phyloP scores from a whole-genome alignment of 805 yeast genomes.

The Yamadazyma sp. region DNA sequence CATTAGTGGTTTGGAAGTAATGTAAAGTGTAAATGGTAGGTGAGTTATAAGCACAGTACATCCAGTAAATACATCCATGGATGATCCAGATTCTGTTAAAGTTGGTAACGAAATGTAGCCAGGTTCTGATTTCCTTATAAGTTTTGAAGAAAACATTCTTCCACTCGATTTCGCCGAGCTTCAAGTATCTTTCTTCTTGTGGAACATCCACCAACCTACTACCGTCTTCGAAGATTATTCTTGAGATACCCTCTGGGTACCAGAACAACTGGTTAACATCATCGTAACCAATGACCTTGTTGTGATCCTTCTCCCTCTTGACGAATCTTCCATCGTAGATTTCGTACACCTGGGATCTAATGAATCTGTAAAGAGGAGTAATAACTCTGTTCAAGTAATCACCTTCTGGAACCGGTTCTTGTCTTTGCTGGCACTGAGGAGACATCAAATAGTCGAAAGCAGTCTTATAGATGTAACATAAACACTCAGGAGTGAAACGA shows the following conservation, averaged over 20 bases:
- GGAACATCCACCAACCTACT: constrained; percentile 89
- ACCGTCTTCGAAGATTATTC: constrained; percentile 89
- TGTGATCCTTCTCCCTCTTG: constrained; percentile 84
- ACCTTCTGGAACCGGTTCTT: constrained; percentile 82
- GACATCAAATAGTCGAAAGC: constrained; percentile 87
- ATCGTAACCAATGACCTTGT: constrained; percentile 85
- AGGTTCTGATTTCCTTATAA: constrained; percentile 91
- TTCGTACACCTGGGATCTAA: constrained; percentile 81
- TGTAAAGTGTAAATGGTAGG: constrained; percentile 87
- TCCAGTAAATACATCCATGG: constrained; percentile 89
- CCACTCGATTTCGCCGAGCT: constrained; percentile 94
- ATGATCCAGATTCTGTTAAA: constrained; percentile 98
- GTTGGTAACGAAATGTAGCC: constrained; percentile 94
- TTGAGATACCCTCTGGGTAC: constrained; percentile 98
- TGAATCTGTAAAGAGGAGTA: constrained; percentile 82
- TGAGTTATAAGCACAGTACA: constrained; percentile 90
- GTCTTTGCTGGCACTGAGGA: constrained; percentile 87
- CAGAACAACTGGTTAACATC: constrained; percentile 98
- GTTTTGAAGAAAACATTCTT: constrained; percentile 90
- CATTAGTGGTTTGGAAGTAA: constrained; percentile 78
- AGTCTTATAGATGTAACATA: constrained; percentile 93
- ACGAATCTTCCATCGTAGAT: constrained; percentile 78
- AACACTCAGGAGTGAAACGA: constrained; percentile 85
- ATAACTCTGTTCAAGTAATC: constrained; percentile 89
- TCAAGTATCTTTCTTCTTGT: constrained; percentile 81